Evolutionary conservation across 129 eudicot genomes (phyloP).

Genomic region (Flaveria brownii): DNA sequence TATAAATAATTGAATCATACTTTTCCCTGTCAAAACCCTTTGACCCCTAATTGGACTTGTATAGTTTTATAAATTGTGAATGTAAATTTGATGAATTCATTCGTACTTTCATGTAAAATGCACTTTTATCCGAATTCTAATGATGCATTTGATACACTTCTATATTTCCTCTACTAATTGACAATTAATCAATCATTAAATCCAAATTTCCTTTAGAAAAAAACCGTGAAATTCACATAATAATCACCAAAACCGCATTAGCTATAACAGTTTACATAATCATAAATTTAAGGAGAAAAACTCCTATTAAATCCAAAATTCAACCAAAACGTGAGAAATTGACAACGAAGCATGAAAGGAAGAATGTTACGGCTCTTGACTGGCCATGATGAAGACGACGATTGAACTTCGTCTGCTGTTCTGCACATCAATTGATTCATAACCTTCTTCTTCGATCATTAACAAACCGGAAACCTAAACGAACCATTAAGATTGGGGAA

Average conservation of each 20-base stretch:
- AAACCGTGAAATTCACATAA: background rate
- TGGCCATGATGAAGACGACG: slow-evolving; percentile 30
- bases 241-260: background rate
- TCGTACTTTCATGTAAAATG: background rate
- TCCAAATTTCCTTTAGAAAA: background rate
- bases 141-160: background rate
- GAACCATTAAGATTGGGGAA: background rate
- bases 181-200: background rate
- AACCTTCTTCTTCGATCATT: slow-evolving; percentile 6
- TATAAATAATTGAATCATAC: background rate
- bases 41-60: slow-evolving; percentile 4
- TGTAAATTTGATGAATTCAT: background rate
- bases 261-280: background rate
- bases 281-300: background rate
- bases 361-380: slow-evolving; percentile 31
- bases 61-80: background rate
- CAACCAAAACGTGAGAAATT: background rate
- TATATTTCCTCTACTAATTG: background rate
- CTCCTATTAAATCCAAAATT: background rate
- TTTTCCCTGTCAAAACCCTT: background rate
- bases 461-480: slow-evolving; percentile 17
- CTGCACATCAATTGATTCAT: background rate
- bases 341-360: background rate
- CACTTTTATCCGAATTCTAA: background rate
- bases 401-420: slow-evolving; percentile 16